Evolutionary conservation across 768 basidiomycete genomes (phyloP).

Genomic region (Trametes cinnabarina): DNA sequence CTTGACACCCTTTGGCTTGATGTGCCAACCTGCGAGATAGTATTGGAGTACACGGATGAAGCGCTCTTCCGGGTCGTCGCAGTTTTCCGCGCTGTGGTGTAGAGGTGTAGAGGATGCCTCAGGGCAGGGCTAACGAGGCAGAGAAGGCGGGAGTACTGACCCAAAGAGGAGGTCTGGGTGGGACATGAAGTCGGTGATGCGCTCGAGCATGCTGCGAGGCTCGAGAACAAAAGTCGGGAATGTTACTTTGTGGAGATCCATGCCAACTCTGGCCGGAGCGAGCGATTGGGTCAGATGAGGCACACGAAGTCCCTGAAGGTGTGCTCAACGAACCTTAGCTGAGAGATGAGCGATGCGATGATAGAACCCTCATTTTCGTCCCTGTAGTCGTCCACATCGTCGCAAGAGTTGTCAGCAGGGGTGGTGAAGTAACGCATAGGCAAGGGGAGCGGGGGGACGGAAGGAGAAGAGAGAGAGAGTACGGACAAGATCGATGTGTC

Average conservation of each 20-base stretch:
- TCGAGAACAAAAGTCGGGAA: conserved; percentile 95
- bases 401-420: conserved; percentile 35
- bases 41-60: conserved; percentile 90
- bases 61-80: conserved; percentile 80
- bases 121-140: not conserved
- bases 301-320: not conserved
- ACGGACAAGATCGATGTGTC: conserved; percentile 88
- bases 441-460: conserved; percentile 6
- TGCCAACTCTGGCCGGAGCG: conserved; percentile 66
- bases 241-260: conserved; percentile 95
- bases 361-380: conserved; percentile 94
- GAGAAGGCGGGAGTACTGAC: conserved; percentile 44
- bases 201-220: conserved; percentile 94
- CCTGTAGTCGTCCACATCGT: conserved; percentile 41
- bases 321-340: conserved; percentile 64
- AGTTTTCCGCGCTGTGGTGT: conserved; percentile 79
- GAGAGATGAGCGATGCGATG: conserved; percentile 82
- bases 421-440: conserved; percentile 30
- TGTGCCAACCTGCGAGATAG: conserved; percentile 99
- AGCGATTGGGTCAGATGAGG: not conserved
- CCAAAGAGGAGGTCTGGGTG: conserved; percentile 97
- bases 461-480: conserved; percentile 27
- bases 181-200: conserved; percentile 99
- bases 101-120: no score
- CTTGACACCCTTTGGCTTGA: conserved; percentile 99